phyloP scores from a whole-genome alignment of 2,329 filamentous ascomycete species.

The Rhexocercosporidium sp. region DNA sequence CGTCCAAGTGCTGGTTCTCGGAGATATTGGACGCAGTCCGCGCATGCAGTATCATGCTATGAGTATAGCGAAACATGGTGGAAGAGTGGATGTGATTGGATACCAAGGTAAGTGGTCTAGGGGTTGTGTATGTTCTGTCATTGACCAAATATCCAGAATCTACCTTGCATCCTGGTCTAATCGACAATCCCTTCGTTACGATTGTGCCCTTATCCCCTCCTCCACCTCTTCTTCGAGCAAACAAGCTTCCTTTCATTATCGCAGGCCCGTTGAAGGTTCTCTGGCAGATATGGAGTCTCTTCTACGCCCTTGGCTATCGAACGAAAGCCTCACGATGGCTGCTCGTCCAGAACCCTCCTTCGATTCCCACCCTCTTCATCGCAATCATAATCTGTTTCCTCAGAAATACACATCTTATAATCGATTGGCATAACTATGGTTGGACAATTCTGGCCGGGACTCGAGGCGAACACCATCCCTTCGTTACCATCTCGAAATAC shows the following conservation, averaged over 20 bases:
- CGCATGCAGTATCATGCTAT: constrained; percentile 99
- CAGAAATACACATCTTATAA: constrained; percentile 80
- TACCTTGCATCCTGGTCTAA: constrained; percentile 77
- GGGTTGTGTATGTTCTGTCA: not conserved
- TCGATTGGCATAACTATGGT: constrained; percentile 99
- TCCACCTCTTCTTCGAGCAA: constrained; percentile 70
- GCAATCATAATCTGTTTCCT: constrained; percentile 74
- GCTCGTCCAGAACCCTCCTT: constrained; percentile 92
- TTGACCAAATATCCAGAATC: constrained; percentile 62
- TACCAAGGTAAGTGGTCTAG: constrained; percentile 68
- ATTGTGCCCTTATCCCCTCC: constrained; percentile 73
- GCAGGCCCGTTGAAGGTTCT: constrained; percentile 84
- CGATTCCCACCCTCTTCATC: constrained; percentile 86
- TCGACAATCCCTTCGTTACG: constrained; percentile 69
- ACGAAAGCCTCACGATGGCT: constrained; percentile 82
- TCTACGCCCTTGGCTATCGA: constrained; percentile 73
- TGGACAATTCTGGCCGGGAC: constrained; percentile 84
- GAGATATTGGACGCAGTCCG: constrained; percentile 93
- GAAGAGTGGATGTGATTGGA: constrained; percentile 82
- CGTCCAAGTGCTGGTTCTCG: constrained; percentile 87
- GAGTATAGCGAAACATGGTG: constrained; percentile 84
- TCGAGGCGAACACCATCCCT: constrained; percentile 63
- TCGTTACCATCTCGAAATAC: constrained; percentile 76
- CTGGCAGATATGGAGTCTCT: constrained; percentile 77
- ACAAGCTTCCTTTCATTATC: constrained; percentile 76